Percentiles rank a stretch among this genome's conserved stretches.
Evolutionary conservation across 1,284 basidiomycete genomes (phyloP).

Genomic region (Trichosporon sp.): DNA sequence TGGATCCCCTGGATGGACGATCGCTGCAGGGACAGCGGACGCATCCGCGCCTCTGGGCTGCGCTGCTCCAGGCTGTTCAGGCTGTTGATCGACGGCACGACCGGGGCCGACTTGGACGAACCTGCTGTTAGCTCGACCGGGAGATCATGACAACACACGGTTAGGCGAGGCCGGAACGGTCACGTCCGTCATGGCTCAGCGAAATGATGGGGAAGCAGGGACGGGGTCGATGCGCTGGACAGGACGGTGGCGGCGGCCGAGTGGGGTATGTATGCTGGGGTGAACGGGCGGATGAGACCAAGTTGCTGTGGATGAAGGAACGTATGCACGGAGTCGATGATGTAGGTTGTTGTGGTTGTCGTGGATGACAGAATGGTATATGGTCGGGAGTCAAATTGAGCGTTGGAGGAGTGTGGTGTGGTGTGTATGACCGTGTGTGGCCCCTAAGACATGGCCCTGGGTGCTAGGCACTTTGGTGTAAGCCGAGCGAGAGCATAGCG

Average conservation of each 20-base stretch:
- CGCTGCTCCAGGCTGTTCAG: background rate
- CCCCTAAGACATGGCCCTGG: background rate
- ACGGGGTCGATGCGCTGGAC: background rate
- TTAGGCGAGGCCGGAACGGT: background rate
- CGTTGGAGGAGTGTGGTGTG: background rate
- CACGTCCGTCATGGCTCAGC: slow-evolving; percentile 2
- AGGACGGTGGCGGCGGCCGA: background rate
- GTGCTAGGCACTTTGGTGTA: background rate
- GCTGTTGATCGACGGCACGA: background rate
- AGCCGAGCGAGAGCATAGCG: background rate
- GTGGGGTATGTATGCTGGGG: background rate
- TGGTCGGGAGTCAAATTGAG: slow-evolving; percentile 4
- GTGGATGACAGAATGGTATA: background rate
- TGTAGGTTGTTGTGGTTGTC: background rate
- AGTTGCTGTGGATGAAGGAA: background rate
- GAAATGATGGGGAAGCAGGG: background rate
- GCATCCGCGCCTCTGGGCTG: background rate
- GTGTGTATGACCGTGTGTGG: background rate
- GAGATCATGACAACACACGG: background rate
- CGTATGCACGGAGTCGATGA: background rate
- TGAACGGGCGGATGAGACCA: background rate
- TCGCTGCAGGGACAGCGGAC: background rate
- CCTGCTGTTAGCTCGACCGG: background rate
- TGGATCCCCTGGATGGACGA: background rate
- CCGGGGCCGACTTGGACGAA: background rate